phyloP scores from a whole-genome alignment of 2,329 filamentous ascomycete genomes.

The Pseudovirgaria hyperparasitica region DNA sequence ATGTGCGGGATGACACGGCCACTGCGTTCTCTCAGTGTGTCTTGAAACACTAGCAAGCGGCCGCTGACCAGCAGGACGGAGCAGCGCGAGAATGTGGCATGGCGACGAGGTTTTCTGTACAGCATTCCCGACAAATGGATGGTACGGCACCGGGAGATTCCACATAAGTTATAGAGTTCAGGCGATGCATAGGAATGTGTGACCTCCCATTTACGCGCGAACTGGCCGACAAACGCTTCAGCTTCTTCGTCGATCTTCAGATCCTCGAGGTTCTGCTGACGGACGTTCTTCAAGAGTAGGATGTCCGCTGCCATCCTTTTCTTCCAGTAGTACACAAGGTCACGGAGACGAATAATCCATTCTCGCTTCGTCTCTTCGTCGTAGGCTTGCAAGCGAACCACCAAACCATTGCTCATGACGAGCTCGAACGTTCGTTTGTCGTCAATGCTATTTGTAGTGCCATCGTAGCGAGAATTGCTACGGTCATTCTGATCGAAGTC shows the following conservation, averaged over 20 bases:
- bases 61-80: slow-evolving; percentile 48
- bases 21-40: slow-evolving; percentile 40
- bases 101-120: slow-evolving; percentile 51
- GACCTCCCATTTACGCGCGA: slow-evolving; percentile 56
- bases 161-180: slow-evolving; percentile 54
- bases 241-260: slow-evolving; percentile 53
- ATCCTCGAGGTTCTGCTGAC: slow-evolving; percentile 43
- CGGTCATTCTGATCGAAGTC: slow-evolving; percentile 39
- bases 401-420: slow-evolving; percentile 46
- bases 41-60: slow-evolving; percentile 49
- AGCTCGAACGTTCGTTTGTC: slow-evolving; percentile 49
- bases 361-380: slow-evolving; percentile 44
- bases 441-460: slow-evolving; percentile 39
- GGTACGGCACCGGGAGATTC: slow-evolving; percentile 48
- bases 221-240: slow-evolving; percentile 53
- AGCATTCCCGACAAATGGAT: slow-evolving; percentile 49
- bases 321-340: slow-evolving; percentile 50
- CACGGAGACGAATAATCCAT: slow-evolving; percentile 47
- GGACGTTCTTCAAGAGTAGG: slow-evolving; percentile 42
- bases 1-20: slow-evolving; percentile 46
- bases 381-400: slow-evolving; percentile 45
- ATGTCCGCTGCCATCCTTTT: slow-evolving; percentile 43
- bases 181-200: slow-evolving; percentile 49
- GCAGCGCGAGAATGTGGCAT: slow-evolving; percentile 47
- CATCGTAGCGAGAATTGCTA: slow-evolving; percentile 38